Percentiles rank a stretch among this genome's conserved stretches.
These are phyloP conservation scores for Fusarium denticulatum DNA, from an alignment of 2,329 filamentous ascomycete genomes.

Conservation along the genomic window DNA sequence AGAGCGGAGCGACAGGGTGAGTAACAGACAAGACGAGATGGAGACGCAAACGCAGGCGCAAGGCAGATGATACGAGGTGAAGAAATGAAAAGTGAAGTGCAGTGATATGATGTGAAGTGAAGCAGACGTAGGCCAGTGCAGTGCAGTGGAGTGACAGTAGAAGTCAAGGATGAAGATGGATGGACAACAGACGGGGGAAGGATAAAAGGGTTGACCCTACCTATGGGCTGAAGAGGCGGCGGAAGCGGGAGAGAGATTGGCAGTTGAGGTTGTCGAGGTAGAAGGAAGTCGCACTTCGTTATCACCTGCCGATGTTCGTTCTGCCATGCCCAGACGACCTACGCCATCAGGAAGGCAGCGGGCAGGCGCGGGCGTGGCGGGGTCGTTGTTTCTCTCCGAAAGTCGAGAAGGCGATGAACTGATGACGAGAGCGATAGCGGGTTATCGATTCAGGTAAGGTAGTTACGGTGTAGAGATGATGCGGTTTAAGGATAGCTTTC, in stretches of 20 bases:
- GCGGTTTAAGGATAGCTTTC: background rate
- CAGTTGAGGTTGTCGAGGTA: constrained; percentile 48
- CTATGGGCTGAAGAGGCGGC: constrained; percentile 39
- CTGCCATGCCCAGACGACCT: constrained; percentile 72
- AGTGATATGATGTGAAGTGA: background rate
- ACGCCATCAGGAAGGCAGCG: constrained; percentile 67
- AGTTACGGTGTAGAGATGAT: constrained; percentile 24
- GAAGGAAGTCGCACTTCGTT: constrained; percentile 65
- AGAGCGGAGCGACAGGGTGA: constrained; percentile 12
- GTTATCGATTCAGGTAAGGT: constrained; percentile 7
- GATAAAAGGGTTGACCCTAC: constrained; percentile 41
- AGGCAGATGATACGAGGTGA: constrained; percentile 5
- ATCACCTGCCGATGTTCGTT: constrained; percentile 67
- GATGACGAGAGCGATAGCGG: constrained; percentile 26
- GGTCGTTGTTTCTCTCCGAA: constrained; percentile 36
- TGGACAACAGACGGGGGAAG: constrained; percentile 13
- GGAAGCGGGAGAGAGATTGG: constrained; percentile 37
- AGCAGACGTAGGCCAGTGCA: background rate
- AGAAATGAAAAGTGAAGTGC: constrained; percentile 13
- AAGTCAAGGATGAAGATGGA: constrained; percentile 25
- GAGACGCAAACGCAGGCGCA: background rate
- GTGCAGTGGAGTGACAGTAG: background rate
- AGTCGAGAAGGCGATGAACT: constrained; percentile 29
- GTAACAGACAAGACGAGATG: constrained; percentile 3
- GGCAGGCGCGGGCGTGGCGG: constrained; percentile 47